A percentile compares a stretch with the other conserved stretches of the same genome.
These are phyloP conservation scores for Coniochaeta sp. DNA, from an alignment of 2,329 filamentous ascomycete species.

Conservation along the genomic window DNA sequence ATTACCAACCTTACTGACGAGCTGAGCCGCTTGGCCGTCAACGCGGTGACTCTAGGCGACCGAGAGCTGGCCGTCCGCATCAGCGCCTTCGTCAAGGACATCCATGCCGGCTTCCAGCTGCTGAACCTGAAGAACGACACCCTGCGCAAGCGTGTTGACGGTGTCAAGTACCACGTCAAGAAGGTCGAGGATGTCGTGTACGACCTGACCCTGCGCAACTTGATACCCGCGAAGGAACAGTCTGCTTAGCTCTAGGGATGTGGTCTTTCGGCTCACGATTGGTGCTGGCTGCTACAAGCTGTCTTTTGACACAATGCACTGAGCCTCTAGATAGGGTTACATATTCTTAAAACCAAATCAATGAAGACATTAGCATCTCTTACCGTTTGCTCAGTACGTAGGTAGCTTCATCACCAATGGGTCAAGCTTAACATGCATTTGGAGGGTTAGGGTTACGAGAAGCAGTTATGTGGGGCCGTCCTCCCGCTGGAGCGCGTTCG, in stretches of 20 bases:
- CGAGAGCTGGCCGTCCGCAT: conserved; percentile 81
- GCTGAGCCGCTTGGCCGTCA: conserved; percentile 82
- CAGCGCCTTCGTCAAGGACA: conserved; percentile 85
- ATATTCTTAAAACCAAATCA: background rate
- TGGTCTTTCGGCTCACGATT: background rate
- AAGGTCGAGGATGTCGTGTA: conserved; percentile 98
- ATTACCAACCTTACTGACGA: conserved; percentile 86
- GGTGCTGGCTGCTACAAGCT: background rate
- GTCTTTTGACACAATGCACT: background rate
- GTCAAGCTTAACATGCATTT: too few relatives aligned
- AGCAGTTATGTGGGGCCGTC: background rate
- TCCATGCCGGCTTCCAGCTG: conserved; percentile 94
- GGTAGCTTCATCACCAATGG: background rate
- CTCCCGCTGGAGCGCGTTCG: background rate
- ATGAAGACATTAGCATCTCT: background rate
- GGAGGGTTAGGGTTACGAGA: background rate
- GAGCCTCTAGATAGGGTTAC: background rate
- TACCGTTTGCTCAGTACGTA: background rate
- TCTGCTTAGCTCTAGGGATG: background rate
- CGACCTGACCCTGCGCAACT: conserved; percentile 78
- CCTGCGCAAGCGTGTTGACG: conserved; percentile 79
- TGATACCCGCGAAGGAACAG: conserved; percentile 49
- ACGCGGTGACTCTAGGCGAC: conserved; percentile 88
- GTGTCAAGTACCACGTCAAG: conserved; percentile 96
- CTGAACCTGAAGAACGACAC: conserved; percentile 96